Evolutionary conservation across 2,329 filamentous ascomycete genomes (phyloP).

Genomic region (Phoma herbarum): DNA sequence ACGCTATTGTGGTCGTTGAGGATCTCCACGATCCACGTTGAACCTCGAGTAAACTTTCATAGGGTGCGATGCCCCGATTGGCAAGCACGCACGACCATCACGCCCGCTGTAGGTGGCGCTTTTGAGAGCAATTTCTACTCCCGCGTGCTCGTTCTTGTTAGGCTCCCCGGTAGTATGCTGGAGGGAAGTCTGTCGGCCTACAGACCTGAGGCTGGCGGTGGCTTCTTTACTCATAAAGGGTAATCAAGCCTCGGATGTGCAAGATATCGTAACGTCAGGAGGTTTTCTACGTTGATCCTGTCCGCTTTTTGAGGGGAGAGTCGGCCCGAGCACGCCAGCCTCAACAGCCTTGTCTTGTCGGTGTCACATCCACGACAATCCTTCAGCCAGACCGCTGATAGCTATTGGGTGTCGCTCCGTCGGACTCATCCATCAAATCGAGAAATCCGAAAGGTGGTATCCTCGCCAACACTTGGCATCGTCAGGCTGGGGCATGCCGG

Average conservation of each 20-base stretch:
- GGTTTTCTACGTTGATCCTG: background rate
- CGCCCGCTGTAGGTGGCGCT: background rate
- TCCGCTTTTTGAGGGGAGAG: background rate
- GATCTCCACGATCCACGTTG: background rate
- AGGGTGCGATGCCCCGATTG: background rate
- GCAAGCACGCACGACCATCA: background rate
- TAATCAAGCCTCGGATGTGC: background rate
- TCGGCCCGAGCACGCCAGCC: constrained; percentile 2
- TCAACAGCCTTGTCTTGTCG: background rate
- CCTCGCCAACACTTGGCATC: constrained; percentile 9
- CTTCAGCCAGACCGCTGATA: background rate
- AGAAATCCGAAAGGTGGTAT: background rate
- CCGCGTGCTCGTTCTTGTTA: background rate
- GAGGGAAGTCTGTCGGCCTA: background rate
- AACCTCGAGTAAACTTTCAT: background rate
- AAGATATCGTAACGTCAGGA: background rate
- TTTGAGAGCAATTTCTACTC: background rate
- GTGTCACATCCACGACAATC: constrained; percentile 1
- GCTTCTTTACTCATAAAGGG: too few species aligned
- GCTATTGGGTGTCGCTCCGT: background rate
- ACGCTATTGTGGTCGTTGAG: background rate
- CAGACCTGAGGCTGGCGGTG: background rate
- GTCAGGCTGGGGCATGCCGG: constrained; percentile 1
- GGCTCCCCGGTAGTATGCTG: background rate
- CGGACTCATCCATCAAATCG: background rate